These are phyloP conservation scores for Podospora bellae-mahoneyi DNA, from an alignment of 495 filamentous ascomycete genomes.

Conservation along the genomic window DNA sequence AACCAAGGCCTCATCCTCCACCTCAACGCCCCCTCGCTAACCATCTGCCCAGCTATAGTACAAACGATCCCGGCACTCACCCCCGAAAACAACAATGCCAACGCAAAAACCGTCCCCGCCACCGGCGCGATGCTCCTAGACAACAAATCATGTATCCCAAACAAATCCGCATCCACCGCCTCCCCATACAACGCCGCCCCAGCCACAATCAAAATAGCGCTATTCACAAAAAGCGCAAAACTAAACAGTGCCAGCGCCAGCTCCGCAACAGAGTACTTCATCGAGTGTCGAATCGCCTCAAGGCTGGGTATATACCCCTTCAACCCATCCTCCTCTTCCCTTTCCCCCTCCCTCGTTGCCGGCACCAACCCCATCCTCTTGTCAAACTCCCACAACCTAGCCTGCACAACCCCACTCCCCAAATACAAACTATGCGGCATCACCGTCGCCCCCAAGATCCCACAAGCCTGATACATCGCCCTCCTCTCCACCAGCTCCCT, in stretches of 20 bases:
- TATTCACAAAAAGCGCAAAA: slow-evolving; percentile 93
- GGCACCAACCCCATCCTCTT: slow-evolving; percentile 55
- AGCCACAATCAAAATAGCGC: slow-evolving; percentile 83
- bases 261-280: slow-evolving; percentile 77
- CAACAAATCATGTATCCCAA: slow-evolving; percentile 77
- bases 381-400: slow-evolving; percentile 78
- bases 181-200: slow-evolving; percentile 68
- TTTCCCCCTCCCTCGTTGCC: slow-evolving; percentile 12
- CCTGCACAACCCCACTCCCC: slow-evolving; percentile 83
- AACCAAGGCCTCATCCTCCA: slow-evolving; percentile 57
- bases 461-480: slow-evolving; percentile 78
- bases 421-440: slow-evolving; percentile 93
- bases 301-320: slow-evolving; percentile 72
- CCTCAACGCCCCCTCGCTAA: slow-evolving; percentile 56
- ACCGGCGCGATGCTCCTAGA: slow-evolving; percentile 64
- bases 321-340: slow-evolving; percentile 43
- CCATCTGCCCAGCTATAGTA: slow-evolving; percentile 59
- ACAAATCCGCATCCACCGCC: slow-evolving; percentile 69
- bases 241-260: slow-evolving; percentile 77
- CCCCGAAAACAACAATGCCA: slow-evolving; percentile 54
- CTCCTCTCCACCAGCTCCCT: slow-evolving; percentile 60
- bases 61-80: slow-evolving; percentile 55
- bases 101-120: slow-evolving; percentile 59
- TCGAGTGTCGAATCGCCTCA: slow-evolving; percentile 69
- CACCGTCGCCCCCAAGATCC: slow-evolving; percentile 88